phyloP scores from a whole-genome alignment of 768 basidiomycete genomes.

The Kwoniella mangroviensis region DNA sequence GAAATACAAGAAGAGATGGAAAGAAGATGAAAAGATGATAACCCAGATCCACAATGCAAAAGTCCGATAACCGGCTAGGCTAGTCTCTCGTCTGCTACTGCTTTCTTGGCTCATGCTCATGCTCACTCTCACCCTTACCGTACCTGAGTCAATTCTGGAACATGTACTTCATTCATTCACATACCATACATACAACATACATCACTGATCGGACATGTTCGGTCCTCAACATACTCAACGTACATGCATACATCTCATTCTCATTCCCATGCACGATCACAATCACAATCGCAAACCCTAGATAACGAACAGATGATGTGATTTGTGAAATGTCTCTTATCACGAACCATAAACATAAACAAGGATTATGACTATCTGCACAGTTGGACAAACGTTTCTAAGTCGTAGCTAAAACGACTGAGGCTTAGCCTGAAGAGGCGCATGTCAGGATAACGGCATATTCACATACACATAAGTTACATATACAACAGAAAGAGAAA shows the following conservation, averaged over 20 bases:
- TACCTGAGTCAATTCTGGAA: not conserved
- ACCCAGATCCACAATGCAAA: not conserved
- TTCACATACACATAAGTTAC: not conserved
- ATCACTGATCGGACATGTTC: slow-evolving; percentile 6
- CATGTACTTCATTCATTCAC: not conserved
- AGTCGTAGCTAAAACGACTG: not conserved
- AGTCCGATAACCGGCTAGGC: slow-evolving; percentile 1
- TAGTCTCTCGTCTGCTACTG: not conserved
- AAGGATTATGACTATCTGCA: not conserved
- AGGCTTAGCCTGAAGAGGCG: not conserved
- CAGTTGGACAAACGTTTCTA: not conserved
- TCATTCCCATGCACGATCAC: not conserved
- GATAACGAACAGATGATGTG: not conserved
- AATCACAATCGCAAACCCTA: not conserved
- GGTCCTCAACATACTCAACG: no score
- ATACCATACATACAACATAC: not conserved
- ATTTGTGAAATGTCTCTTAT: not conserved
- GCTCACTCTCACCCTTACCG: not conserved
- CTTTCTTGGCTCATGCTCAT: not conserved
- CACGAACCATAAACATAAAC: not conserved
- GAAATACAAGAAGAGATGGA: not conserved
- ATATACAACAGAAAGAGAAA: slow-evolving; percentile 3
- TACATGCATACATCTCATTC: no score
- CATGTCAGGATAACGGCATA: slow-evolving; percentile 1
- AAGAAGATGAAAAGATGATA: not conserved